Evolutionary conservation across 305 asterid genomes (phyloP), one percentile per base, ranked within the genome.

Genomic region (Fraxinus ornus): DNA sequence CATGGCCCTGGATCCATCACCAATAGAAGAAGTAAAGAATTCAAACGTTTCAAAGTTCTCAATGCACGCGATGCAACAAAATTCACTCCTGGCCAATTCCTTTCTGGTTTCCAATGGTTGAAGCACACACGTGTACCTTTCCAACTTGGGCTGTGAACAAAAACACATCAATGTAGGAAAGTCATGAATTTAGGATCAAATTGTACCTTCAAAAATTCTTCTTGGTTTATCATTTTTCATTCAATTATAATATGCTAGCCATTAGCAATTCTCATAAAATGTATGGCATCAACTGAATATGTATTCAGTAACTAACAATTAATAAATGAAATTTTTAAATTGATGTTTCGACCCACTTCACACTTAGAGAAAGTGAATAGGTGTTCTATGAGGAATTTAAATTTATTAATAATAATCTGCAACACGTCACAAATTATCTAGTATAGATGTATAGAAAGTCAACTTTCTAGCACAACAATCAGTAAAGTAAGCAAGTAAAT

Each of bases 1-100:
- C 74, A 84, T 0, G 98, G 97, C 0, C 93, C 97, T 2, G 98
- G 92, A 0, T 86, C 93, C 0, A 36, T 26, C 0, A 82, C 89
- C 0, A 26, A 12, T 7, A 1, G 30, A 55, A 90, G 95, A 87
- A 41, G 3, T 86, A 88, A 62, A 57, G n/a, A 5, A 0, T 93
- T 93, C 86, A 44, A 64, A n/a, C 78, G 70, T 0, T 91, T 86
- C 86, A 84, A 78, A 41, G 88, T 91, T n/a, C 47, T 94, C 10
- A 73, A 68, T 57, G 33, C 83, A 1, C 30, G 36, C 12, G 91
- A 90, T 52, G 98, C 97, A 0, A 0, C 78, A 30, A 17, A 90
- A 47, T 91, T 83, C 97, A 0, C 55, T 79, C 6, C 66, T 0
- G 90, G 79, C 0, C 8, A 2, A 1, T 94, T 91, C 70, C 83